Evolutionary conservation across 176 grass and related monocot species (phyloP), one percentile per base, ranked within the genome.

Genomic region (Saccharum spontaneum): DNA sequence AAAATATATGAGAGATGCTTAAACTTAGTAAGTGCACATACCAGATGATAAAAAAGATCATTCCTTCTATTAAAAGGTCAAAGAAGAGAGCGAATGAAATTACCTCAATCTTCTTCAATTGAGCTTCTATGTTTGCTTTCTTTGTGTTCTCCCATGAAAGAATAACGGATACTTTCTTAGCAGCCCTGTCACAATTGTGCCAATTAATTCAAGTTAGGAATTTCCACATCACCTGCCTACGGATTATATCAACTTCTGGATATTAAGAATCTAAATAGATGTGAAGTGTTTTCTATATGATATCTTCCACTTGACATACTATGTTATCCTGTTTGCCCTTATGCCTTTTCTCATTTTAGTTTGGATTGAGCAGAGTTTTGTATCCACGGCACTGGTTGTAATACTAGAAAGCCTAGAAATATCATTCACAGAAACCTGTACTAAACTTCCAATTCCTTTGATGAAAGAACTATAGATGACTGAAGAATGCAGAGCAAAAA

Each of bases 101-200:
- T 86, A 99, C 94, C 97, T 99, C 97, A 31, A 87, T 94, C 79
- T 92, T 94, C 85, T 64, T 96, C 60, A 99, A 71, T 67, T 94
- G 14, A 88, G 92, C 92, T 92, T 99, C 94, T 50, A 92, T 69
- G 81, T 87, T 73, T 45, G 94, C 90, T 82, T 97, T 94, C 55
- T 92, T 96, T 73, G 97, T 77, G 78, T 99, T 99, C 84, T 99
- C 97, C 94, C 94, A 97, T 26, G 92, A 92, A 83, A 91, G 64
- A 84, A 97, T 87, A 68, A 84, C 41, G 1, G 97, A 99, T 33
- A 81, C 12, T 80, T 97, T 97, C 87, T 96, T 99, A 52, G 88
- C 26, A 82, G 97, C 88, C 84, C 97, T 99, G 88, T 10, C 60
- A 82, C 22, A 83, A 78, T 45, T 20, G 55, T 80, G 23, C 4